Conservation (phyloP, 148 eudicot genomes). For the Suaeda aralocaspica region DNA sequence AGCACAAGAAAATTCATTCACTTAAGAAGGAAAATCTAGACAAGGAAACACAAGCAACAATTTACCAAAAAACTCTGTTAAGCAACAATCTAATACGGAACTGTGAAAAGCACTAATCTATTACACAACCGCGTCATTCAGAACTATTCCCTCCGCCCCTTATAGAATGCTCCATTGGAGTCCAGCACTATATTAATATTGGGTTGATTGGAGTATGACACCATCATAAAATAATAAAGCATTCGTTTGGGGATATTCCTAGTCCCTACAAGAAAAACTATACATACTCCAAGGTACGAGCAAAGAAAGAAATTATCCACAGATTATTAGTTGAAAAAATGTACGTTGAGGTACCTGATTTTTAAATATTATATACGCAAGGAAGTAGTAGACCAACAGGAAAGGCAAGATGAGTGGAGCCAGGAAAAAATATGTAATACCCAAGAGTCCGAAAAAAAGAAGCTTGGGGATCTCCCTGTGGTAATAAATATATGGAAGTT, state of each 20-base stretch:
- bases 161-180: too few species aligned
- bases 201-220: too few species aligned
- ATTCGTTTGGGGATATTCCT: too few species aligned
- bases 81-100: too few species aligned
- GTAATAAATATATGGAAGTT: conserved; percentile 46
- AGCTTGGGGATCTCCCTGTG: conserved; percentile 56
- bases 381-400: conserved; percentile 53
- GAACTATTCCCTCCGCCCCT: not conserved
- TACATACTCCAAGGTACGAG: too few species aligned
- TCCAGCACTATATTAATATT: too few species aligned
- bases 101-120: too few species aligned
- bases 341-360: conserved; percentile 46
- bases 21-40: not conserved
- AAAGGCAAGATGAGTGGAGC: conserved; percentile 71
- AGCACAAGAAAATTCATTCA: not conserved
- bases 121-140: not conserved
- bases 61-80: too few species aligned
- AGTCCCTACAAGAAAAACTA: too few species aligned
- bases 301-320: not conserved
- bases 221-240: too few species aligned
- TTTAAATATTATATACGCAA: conserved; percentile 54
- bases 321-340: not conserved
- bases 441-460: conserved; percentile 63
- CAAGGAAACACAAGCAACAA: too few species aligned
- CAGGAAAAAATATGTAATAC: conserved; percentile 64